These are phyloP conservation scores for Komagataella pseudopastoris DNA, from an alignment of 805 yeast species.

Conservation along the genomic window DNA sequence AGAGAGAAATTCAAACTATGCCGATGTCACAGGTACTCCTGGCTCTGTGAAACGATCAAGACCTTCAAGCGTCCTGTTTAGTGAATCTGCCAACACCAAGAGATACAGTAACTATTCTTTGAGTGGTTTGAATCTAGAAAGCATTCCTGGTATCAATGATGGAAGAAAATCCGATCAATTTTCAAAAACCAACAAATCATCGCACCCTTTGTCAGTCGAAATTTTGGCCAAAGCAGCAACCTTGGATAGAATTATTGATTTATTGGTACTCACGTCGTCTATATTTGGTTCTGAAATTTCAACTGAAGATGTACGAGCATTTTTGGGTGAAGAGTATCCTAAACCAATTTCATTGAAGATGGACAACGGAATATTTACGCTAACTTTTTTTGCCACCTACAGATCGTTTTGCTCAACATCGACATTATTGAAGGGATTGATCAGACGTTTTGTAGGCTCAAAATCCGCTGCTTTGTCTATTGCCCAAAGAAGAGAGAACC, in stretches of 20 bases:
- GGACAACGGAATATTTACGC: slow-evolving; percentile 52
- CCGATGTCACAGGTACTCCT: background rate
- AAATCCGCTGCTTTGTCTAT: slow-evolving; percentile 47
- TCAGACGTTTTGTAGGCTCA: slow-evolving; percentile 46
- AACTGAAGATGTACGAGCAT: slow-evolving; percentile 26
- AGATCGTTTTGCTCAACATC: slow-evolving; percentile 51
- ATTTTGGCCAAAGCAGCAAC: slow-evolving; percentile 45
- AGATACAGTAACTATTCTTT: slow-evolving; percentile 21
- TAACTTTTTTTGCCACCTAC: slow-evolving; percentile 58
- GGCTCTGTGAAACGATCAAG: slow-evolving; percentile 7
- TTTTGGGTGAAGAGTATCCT: slow-evolving; percentile 14
- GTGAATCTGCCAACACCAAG: slow-evolving; percentile 16
- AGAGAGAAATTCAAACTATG: background rate
- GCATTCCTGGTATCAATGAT: slow-evolving; percentile 1
- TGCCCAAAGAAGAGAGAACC: slow-evolving; percentile 9
- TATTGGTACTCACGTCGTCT: slow-evolving; percentile 59
- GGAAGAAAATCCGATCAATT: background rate
- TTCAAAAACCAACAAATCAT: background rate
- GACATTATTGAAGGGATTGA: slow-evolving; percentile 35
- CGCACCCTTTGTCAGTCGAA: slow-evolving; percentile 7
- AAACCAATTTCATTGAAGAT: slow-evolving; percentile 27
- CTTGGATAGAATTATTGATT: slow-evolving; percentile 64
- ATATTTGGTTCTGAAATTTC: slow-evolving; percentile 34
- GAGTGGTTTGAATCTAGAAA: slow-evolving; percentile 18
- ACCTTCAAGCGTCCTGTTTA: slow-evolving; percentile 19